Percentiles rank a stretch among this genome's conserved stretches.
phyloP scores from a whole-genome alignment of 345 rosid genomes.

The Erucastrum elatum region DNA sequence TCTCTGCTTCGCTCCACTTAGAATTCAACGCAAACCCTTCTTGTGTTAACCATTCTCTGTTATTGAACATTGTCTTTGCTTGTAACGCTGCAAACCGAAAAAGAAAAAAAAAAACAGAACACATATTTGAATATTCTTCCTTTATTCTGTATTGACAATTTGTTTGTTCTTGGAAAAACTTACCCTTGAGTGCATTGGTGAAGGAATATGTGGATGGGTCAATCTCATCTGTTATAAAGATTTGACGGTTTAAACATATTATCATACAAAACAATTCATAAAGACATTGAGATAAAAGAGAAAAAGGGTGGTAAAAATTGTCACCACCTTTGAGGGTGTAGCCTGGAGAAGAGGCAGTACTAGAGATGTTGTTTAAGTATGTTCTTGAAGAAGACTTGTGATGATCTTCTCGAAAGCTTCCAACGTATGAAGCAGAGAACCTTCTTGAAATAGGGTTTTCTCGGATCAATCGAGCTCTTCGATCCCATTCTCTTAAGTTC shows the following conservation, averaged over 20 bases:
- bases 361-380: slow-evolving; percentile 59
- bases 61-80: slow-evolving; percentile 56
- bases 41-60: slow-evolving; percentile 68
- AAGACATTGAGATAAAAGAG: not conserved
- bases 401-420: slow-evolving; percentile 72
- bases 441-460: slow-evolving; percentile 62
- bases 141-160: not conserved
- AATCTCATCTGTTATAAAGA: slow-evolving; percentile 64
- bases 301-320: not conserved
- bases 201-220: slow-evolving; percentile 94
- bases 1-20: slow-evolving; percentile 98
- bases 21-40: slow-evolving; percentile 85
- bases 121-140: not conserved
- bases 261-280: not conserved
- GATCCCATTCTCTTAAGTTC: slow-evolving; percentile 57
- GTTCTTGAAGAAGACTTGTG: slow-evolving; percentile 57
- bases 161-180: not conserved
- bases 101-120: not conserved
- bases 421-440: slow-evolving; percentile 75
- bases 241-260: not conserved
- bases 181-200: slow-evolving; percentile 85
- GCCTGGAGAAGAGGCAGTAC: slow-evolving; percentile 96
- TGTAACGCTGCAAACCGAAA: slow-evolving; percentile 62
- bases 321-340: slow-evolving; percentile 56
- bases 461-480: slow-evolving; percentile 51